Evolutionary conservation across 2,329 filamentous ascomycete genomes (phyloP).

Genomic region (Anthostomella pinea): DNA sequence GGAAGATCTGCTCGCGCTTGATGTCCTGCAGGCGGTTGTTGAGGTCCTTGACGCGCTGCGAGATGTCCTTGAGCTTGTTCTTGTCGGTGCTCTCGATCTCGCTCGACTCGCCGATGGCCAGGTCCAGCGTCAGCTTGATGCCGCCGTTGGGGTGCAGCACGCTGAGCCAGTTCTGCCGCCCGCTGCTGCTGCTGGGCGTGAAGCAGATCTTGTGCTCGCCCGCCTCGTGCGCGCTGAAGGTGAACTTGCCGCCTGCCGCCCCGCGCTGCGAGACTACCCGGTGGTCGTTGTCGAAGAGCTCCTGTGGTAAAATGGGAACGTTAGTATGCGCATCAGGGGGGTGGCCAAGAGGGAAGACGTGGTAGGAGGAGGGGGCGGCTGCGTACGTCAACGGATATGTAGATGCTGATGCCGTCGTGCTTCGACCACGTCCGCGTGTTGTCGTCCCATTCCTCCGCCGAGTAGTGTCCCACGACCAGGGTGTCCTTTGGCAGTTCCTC

Average conservation of each 20-base stretch:
- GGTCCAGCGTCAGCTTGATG: conserved; percentile 80
- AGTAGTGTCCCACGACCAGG: conserved; percentile 89
- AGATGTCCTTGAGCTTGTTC: conserved; percentile 85
- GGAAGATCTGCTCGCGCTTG: conserved; percentile 91
- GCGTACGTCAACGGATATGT: conserved; percentile 82
- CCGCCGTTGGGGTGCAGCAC: conserved; percentile 64
- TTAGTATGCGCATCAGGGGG: conserved; percentile 5
- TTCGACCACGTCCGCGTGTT: conserved; percentile 64
- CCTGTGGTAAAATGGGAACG: conserved; percentile 42
- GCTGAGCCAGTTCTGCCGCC: conserved; percentile 69
- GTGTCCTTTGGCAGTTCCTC: conserved; percentile 98
- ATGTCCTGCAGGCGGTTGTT: conserved; percentile 87
- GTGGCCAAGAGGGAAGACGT: background rate
- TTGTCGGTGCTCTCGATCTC: conserved; percentile 93
- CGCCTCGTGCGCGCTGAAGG: conserved; percentile 90
- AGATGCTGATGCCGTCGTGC: conserved; percentile 75
- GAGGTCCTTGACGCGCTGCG: conserved; percentile 82
- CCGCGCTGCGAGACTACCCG: conserved; percentile 88
- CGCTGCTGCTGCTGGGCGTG: conserved; percentile 72
- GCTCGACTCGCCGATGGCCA: conserved; percentile 92
- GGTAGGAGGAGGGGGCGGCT: background rate
- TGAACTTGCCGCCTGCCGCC: conserved; percentile 75
- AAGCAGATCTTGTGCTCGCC: conserved; percentile 97
- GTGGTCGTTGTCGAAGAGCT: conserved; percentile 97
- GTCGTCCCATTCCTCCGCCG: conserved; percentile 79